Base-by-base conservation (phyloP, 495 filamentous ascomycete species). In the Lepidopterella palustris region DNA sequence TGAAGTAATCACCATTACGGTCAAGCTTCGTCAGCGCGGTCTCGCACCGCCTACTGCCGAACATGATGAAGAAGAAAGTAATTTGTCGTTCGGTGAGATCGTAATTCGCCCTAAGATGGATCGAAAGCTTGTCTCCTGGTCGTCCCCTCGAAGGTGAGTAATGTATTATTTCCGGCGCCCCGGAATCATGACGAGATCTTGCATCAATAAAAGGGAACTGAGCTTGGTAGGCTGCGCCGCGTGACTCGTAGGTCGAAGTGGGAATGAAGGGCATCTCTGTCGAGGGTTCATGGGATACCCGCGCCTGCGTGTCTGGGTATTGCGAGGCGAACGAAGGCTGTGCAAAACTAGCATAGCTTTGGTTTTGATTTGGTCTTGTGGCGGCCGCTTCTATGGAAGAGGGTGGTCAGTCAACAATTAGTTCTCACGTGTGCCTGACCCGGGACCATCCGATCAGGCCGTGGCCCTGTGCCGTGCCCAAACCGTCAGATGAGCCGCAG, bases 51-150 rank as follows among this genome's bases (percentile, higher is more conserved):
- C 84, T 81, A 5, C 81, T 78, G 8, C 89, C 92, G 69, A 97
- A 95, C 29, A 85, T 82, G 24, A 97, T 72, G 62, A 77, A 84
- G 61, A 88, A 81, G 39, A 74, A 77, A 23, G 78, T 70, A 2
- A 79, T 76, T 2, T 82, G 77, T 20, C 80, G 60, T 28, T 23
- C 77, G 64, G 86, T 77, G 20, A 85, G 72, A 62, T 96, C 89
- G 70, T 87, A 87, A 27, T 84, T 80, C 11, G 84, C 86, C 60
- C 83, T 81, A 47, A 96, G 82, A 69, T 87, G 84, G 52, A 96
- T 80, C 42, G 79, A 75, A 6, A 97, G 75, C 60, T 82, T 80
- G 13, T 85, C 86, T 52, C 88, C 88, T 68, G 80, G 78, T 2
- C 76, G 68, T 24, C 92, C 93, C 63, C 78, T 71, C 32, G 76